Conservation (phyloP, 257 asterid species). For the Oldenlandia corymbosa region DNA sequence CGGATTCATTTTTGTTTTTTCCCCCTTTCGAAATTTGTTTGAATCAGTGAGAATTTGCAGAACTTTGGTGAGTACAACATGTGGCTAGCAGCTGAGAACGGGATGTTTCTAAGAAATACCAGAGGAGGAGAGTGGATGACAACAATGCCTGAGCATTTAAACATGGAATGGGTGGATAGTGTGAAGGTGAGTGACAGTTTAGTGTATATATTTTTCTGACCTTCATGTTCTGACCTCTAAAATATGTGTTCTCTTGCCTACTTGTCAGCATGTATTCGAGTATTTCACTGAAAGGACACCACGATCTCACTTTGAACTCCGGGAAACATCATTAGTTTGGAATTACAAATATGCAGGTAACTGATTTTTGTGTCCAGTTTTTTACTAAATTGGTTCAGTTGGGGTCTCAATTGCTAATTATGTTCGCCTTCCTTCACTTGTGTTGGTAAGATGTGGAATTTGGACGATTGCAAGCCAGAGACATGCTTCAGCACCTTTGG, state of each 20-base stretch:
- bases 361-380: constrained; percentile 10
- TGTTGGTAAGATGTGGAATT: constrained; percentile 67
- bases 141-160: constrained; percentile 96
- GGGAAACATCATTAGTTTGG: constrained; percentile 95
- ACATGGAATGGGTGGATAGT: constrained; percentile 96
- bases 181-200: constrained; percentile 73
- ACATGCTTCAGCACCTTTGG: constrained; percentile 99
- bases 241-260: constrained; percentile 17
- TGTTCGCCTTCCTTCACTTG: constrained; percentile 7
- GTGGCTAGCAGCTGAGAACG: constrained; percentile 99
- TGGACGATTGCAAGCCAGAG: constrained; percentile 98
- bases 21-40: background rate
- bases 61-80: constrained; percentile 75
- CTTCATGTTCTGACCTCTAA: constrained; percentile 18
- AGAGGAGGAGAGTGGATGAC: constrained; percentile 85
- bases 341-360: constrained; percentile 94
- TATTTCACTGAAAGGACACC: constrained; percentile 98
- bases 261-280: constrained; percentile 83
- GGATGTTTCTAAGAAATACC: constrained; percentile 90
- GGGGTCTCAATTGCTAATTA: constrained; percentile 2
- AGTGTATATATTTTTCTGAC: no score
- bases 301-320: constrained; percentile 75
- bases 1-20: background rate
- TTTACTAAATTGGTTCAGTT: constrained; percentile 11
- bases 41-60: constrained; percentile 44